Percentiles rank a stretch among this genome's conserved stretches.
These are phyloP conservation scores for Mycosarcoma mackinlayi DNA, from an alignment of 1,284 basidiomycete genomes.

Conservation along the genomic window DNA sequence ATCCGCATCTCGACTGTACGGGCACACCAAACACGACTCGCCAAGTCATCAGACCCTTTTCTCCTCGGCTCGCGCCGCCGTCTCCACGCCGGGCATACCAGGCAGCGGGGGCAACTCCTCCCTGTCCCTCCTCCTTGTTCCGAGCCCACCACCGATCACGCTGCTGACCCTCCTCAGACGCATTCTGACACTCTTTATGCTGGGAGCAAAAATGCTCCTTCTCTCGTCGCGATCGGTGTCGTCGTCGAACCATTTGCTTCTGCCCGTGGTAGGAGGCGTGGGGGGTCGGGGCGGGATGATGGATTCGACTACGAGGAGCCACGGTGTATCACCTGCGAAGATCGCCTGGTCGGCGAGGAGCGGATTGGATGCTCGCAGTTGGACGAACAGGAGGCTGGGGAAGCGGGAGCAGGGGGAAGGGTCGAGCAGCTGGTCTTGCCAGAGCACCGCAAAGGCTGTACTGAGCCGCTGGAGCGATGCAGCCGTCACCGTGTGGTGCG, in stretches of 20 bases:
- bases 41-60: too few species aligned
- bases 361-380: constrained; percentile 28
- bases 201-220: constrained; percentile 42
- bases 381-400: constrained; percentile 30
- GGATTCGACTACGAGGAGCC: constrained; percentile 39
- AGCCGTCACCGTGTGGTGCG: constrained; percentile 18
- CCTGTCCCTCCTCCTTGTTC: neutral
- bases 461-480: constrained; percentile 5
- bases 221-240: constrained; percentile 6
- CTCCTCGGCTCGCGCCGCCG: too few species aligned
- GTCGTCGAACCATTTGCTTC: neutral
- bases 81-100: neutral
- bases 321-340: neutral
- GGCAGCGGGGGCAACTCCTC: neutral
- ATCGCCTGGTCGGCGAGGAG: too few species aligned
- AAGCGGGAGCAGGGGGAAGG: constrained; percentile 16
- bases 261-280: constrained; percentile 9
- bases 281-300: constrained; percentile 44
- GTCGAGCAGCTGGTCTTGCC: constrained; percentile 50
- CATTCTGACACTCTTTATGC: constrained; percentile 30
- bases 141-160: constrained; percentile 21
- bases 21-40: too few species aligned
- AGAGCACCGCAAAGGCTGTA: constrained; percentile 18
- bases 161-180: constrained; percentile 31
- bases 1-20: too few species aligned